Base-by-base conservation (phyloP, 306 rosid species). In the Fagus crenata region DNA sequence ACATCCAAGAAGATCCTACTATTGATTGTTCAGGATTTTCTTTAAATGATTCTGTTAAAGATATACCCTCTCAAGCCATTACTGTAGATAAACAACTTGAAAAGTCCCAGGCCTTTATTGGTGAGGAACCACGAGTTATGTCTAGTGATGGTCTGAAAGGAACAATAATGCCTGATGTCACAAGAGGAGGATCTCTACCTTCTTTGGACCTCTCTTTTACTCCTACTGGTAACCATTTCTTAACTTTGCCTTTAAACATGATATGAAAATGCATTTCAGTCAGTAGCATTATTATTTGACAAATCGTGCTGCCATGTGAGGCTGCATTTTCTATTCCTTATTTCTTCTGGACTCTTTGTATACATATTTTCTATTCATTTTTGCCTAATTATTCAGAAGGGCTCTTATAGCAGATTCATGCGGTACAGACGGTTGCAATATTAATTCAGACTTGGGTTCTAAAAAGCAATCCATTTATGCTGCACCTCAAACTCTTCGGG, bases 181-280 rank as follows among this genome's bases (percentile, higher is more conserved):
- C 69, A 69, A 83, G n/a, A 5, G 67, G 71, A 63, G 85, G 71
- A 65, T 61, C 46, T 5, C 85, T 72, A 71, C 86, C 85, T 59
- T 71, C 64, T 46, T 33, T 84, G 71, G 80, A 82, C 81, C 67
- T 75, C 51, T 73, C 81, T 53, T 76, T 76, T 79, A 60, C 71
- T 55, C 80, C 83, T 59, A 69, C 87, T 17, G 86, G 90, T 90
- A 90, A n/a, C 40, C 58, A 72, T 71, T 69, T 49, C 67, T 35
- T 71, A 64, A 42, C 67, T 60, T 67, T 36, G 3, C 59, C 71
- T 69, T 42, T 37, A 72, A 76, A 54, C 59, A 15, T 54, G 59
- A 54, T n/a, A 54, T 54, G 59, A 51, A 65, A 56, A 32, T 39
- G 41, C 32, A 46, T 40, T 81, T 75, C 41, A 51, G 46, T 49